Evolutionary conservation across 1,139 yeast genomes (phyloP).

Genomic region (Kurtzmaniella natalensis): DNA sequence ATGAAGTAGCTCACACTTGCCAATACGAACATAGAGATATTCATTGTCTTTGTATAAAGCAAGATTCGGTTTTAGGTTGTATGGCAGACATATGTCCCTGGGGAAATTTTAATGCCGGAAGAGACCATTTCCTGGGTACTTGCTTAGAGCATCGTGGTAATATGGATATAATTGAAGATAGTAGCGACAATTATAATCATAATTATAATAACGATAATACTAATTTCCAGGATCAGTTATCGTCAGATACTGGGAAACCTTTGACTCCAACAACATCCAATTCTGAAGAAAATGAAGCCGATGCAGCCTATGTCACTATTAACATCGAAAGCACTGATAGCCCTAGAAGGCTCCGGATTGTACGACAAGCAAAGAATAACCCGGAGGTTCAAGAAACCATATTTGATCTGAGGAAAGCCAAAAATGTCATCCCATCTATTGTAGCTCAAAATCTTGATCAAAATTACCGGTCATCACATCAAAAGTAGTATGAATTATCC

Average conservation of each 20-base stretch:
- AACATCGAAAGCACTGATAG: background rate
- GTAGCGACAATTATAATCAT: background rate
- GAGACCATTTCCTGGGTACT: conserved; percentile 54
- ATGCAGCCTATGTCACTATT: background rate
- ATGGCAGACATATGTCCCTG: conserved; percentile 45
- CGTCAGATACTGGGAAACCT: background rate
- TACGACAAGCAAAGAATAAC: conserved; percentile 4
- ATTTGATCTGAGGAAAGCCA: conserved; percentile 4
- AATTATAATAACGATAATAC: background rate
- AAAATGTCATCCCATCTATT: conserved; percentile 2
- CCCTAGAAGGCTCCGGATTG: conserved; percentile 2
- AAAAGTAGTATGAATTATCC: no score
- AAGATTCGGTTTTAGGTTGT: conserved; percentile 39
- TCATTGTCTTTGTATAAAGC: conserved; percentile 35
- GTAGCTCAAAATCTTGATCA: conserved; percentile 2
- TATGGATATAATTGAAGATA: conserved; percentile 1
- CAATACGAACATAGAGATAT: conserved; percentile 29
- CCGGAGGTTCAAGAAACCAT: conserved; percentile 3
- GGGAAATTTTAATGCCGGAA: conserved; percentile 43
- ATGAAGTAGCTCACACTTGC: conserved; percentile 33
- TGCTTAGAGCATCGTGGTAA: conserved; percentile 37
- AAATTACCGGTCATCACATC: background rate
- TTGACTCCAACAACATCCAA: no score
- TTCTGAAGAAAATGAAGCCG: no score
- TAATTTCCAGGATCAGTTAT: background rate